phyloP scores from a whole-genome alignment of 2,329 filamentous ascomycete genomes.

The Botryosphaeria agaves region DNA sequence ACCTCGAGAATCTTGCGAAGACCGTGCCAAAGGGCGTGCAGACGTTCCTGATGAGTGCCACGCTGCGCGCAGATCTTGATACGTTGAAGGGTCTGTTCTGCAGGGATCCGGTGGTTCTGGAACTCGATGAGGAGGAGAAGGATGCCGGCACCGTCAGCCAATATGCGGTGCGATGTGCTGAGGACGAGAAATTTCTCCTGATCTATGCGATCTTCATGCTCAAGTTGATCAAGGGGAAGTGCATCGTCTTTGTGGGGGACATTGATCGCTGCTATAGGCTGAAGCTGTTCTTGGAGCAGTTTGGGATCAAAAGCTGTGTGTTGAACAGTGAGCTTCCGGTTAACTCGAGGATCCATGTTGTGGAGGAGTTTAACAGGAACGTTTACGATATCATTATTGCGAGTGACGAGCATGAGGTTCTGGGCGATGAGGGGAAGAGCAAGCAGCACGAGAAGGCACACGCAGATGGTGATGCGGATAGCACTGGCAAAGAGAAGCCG shows the following conservation, averaged over 20 bases:
- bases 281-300: conserved; percentile 92
- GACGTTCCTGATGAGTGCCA: conserved; percentile 86
- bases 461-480: conserved; percentile 8
- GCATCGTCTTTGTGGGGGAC: conserved; percentile 68
- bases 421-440: conserved; percentile 40
- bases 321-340: conserved; percentile 89
- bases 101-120: conserved; percentile 58
- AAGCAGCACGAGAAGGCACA: conserved; percentile 6
- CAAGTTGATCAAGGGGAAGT: conserved; percentile 84
- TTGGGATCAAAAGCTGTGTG: conserved; percentile 83
- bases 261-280: conserved; percentile 81
- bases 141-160: conserved; percentile 65
- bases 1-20: conserved; percentile 63
- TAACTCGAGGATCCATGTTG: conserved; percentile 83
- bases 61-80: conserved; percentile 74
- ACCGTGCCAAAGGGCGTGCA: conserved; percentile 73
- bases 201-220: conserved; percentile 92
- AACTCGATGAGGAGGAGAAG: conserved; percentile 68
- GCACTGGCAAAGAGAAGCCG: conserved; percentile 12
- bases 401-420: conserved; percentile 74
- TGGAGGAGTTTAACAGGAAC: conserved; percentile 92
- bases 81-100: conserved; percentile 75
- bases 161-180: conserved; percentile 80
- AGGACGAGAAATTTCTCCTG: conserved; percentile 92
- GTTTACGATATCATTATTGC: conserved; percentile 98